Base-by-base conservation (phyloP, 768 basidiomycete species). In the Mrakia gelida region DNA sequence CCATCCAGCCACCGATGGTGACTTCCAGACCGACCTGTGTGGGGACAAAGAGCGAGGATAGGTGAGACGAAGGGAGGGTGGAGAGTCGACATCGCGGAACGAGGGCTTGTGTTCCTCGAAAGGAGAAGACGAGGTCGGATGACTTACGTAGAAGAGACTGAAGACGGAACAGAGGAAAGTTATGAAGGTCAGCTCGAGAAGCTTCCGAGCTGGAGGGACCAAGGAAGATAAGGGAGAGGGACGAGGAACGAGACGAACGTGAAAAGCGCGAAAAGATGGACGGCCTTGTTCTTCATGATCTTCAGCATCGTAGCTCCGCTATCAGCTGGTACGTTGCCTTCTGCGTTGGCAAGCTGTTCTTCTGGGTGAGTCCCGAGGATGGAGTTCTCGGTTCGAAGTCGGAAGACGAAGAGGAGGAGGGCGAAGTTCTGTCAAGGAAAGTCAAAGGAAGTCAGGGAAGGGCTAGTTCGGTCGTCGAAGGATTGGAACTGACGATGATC, bases 361-460 rank as follows among this genome's bases (percentile, higher is more conserved):
- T 75, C 74, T 1, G 43, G 62, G 45, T 75, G 62, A 9, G n/a
- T 18, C 6, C 78, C 78, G 30, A 79, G 70, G 15, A 79, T 73
- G 8, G 67, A 71, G 81, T 93, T 90, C 81, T 92, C 91, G 0
- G 84, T 87, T 82, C 89, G 90, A 71, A 91, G 84, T n/a, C 89
- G 87, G 84, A 95, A 94, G 5, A 92, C 88, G 3, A 81, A 76
- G 2, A 87, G 80, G 7, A 94, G 83, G 5, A 89, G 73, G 18
- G 87, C 56, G 0, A 87, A 86, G 80, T 92, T 73, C 77, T 78
- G 77, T 52, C 11, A 21, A n/a, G 0, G 41, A 18, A 38, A 1
- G 13, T 32, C 38, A n/a, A 30, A 30, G 52, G 26, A 41, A n/a
- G 32, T 59, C 9, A 41, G 70, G n/a, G 49, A 28, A 49, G 7